These are phyloP conservation scores for Cercospora sp. DNA, from an alignment of 2,329 filamentous ascomycete species.

Conservation along the genomic window DNA sequence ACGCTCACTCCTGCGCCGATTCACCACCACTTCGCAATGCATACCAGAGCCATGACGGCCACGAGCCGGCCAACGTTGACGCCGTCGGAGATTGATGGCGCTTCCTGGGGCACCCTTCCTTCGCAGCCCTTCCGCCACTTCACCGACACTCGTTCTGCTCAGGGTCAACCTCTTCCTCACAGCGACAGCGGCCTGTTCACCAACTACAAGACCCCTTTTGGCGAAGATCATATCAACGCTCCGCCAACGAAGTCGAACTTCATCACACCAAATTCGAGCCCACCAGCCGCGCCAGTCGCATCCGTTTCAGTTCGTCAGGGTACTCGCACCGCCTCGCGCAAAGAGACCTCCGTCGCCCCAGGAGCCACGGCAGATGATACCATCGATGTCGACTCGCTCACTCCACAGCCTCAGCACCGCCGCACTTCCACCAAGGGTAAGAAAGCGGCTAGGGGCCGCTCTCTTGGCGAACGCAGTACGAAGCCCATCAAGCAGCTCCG, in stretches of 20 bases:
- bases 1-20: neutral
- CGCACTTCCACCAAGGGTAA: neutral
- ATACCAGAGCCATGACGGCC: slow-evolving; percentile 2
- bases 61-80: neutral
- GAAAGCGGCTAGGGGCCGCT: slow-evolving; percentile 17
- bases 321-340: neutral
- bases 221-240: neutral
- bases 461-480: slow-evolving; percentile 16
- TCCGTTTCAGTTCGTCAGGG: neutral
- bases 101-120: neutral
- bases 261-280: neutral
- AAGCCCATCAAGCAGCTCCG: slow-evolving; percentile 21
- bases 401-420: neutral
- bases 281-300: neutral
- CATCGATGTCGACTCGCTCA: slow-evolving; percentile 4
- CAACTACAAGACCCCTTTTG: neutral
- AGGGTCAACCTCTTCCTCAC: neutral
- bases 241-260: neutral
- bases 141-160: neutral
- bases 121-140: neutral
- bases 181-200: slow-evolving; percentile 3
- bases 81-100: neutral
- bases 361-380: slow-evolving; percentile 7
- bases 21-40: neutral
- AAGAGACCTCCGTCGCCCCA: neutral